These are phyloP conservation scores for Fusarium tanahbumbuense DNA, from an alignment of 2,329 filamentous ascomycete species.

Conservation along the genomic window DNA sequence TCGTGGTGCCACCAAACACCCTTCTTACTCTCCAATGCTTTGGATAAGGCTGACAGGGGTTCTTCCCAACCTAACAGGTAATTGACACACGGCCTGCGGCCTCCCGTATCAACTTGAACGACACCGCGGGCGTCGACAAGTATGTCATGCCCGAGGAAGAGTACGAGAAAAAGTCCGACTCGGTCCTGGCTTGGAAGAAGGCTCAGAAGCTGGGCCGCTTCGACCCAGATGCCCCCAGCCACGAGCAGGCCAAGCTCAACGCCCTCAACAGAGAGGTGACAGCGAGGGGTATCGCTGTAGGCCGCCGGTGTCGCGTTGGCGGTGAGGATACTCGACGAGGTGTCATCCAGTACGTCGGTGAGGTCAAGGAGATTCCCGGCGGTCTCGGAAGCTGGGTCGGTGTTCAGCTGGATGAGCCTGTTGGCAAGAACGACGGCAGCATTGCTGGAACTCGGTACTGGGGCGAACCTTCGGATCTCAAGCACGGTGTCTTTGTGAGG, in stretches of 20 bases:
- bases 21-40: constrained; percentile 35
- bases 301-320: constrained; percentile 73
- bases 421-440: constrained; percentile 84
- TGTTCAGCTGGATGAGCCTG: constrained; percentile 80
- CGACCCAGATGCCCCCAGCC: constrained; percentile 82
- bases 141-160: constrained; percentile 87
- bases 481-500: constrained; percentile 82
- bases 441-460: constrained; percentile 77
- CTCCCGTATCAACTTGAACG: constrained; percentile 82
- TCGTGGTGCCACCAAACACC: constrained; percentile 18
- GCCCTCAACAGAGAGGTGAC: constrained; percentile 77
- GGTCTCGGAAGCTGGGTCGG: constrained; percentile 77
- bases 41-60: constrained; percentile 48
- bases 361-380: constrained; percentile 78
- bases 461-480: constrained; percentile 70
- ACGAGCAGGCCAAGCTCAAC: constrained; percentile 77
- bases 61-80: constrained; percentile 65
- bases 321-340: constrained; percentile 77
- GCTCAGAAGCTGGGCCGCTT: constrained; percentile 96
- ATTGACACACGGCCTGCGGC: constrained; percentile 81
- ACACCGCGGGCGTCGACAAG: constrained; percentile 85
- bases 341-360: constrained; percentile 76
- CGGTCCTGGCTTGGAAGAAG: constrained; percentile 95
- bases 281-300: constrained; percentile 73
- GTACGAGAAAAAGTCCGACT: constrained; percentile 88